Evolutionary conservation across 2,329 filamentous ascomycete genomes (phyloP), one percentile per base, ranked within the genome.

Genomic region (Cladophialophora chaetospira): DNA sequence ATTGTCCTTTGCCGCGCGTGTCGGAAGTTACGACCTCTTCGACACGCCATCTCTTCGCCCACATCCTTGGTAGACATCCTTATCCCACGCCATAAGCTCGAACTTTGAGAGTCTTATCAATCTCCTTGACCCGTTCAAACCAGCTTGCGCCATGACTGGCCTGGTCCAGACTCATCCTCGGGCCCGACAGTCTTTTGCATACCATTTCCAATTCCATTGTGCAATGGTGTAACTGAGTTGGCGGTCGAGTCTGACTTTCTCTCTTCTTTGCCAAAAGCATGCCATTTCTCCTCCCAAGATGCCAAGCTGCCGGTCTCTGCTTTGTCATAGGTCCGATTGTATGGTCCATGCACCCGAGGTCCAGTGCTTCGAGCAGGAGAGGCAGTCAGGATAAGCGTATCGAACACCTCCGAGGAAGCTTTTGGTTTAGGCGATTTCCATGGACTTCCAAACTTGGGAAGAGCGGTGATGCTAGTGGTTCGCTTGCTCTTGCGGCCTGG

Each of bases 231-330:
- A 17, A n/a, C n/a, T n/a, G 26, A 2, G n/a, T 23, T 21, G 10
- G 15, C n/a, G 17, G 26, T 47, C 17, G 36, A 40, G 13, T 19
- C 23, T 21, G 29, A 26, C 13, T 21, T 23, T 3, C 48, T 25
- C 8, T 31, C 19, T 25, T 53, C 53, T 4, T 5, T 55, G 40
- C 58, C 58, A 44, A 60, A 21, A 8, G 26, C 43, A 42, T 54
- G 71, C 57, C 60, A 62, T 21, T 40, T 55, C 51, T 62, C 60
- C 26, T 62, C 53, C 60, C 57, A 60, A 25, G 53, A 60, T 49
- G 59, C 48, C 38, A 62, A 9, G 45, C 59, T 62, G 35, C 19
- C 53, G 13, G 48, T 58, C 8, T 58, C 55, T 17, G 53, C 49
- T 26, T 48, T n/a, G n/a, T n/a, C 19, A 29, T 40, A 47, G 15